Percentiles rank a stretch among this genome's conserved stretches.
Conservation (phyloP, 1,284 basidiomycete genomes). For the Pseudozyma tsukubaensis region DNA sequence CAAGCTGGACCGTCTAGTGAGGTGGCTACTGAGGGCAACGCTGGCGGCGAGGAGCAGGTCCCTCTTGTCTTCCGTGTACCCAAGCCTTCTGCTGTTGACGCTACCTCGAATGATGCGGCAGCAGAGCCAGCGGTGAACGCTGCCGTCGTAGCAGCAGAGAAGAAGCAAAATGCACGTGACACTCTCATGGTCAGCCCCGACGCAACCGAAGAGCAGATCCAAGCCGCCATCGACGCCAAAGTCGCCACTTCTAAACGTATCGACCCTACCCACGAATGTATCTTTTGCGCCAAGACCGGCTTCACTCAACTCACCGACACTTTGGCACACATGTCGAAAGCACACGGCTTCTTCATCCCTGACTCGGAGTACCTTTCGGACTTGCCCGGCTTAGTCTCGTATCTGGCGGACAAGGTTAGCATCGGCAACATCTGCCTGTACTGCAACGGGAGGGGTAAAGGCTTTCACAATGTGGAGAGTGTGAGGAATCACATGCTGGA, state of each 20-base stretch:
- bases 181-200: constrained; percentile 46
- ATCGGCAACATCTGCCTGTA: constrained; percentile 92
- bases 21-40: background rate
- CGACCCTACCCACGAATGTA: constrained; percentile 68
- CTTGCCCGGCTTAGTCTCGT: constrained; percentile 81
- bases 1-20: constrained; percentile 4
- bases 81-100: constrained; percentile 11
- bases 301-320: constrained; percentile 75
- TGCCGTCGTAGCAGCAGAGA: constrained; percentile 26
- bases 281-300: constrained; percentile 84
- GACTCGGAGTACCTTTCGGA: constrained; percentile 92
- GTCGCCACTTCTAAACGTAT: constrained; percentile 61
- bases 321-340: constrained; percentile 85
- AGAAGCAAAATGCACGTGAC: constrained; percentile 34
- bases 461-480: constrained; percentile 57
- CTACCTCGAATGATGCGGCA: constrained; percentile 5
- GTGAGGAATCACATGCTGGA: constrained; percentile 67
- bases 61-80: constrained; percentile 49
- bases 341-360: constrained; percentile 95
- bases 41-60: constrained; percentile 23
- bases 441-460: constrained; percentile 72
- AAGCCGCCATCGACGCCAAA: constrained; percentile 60
- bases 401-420: constrained; percentile 92
- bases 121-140: constrained; percentile 4
- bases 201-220: constrained; percentile 61